phyloP scores from a whole-genome alignment of 2,329 filamentous ascomycete species.

The Alternaria ethzedia region DNA sequence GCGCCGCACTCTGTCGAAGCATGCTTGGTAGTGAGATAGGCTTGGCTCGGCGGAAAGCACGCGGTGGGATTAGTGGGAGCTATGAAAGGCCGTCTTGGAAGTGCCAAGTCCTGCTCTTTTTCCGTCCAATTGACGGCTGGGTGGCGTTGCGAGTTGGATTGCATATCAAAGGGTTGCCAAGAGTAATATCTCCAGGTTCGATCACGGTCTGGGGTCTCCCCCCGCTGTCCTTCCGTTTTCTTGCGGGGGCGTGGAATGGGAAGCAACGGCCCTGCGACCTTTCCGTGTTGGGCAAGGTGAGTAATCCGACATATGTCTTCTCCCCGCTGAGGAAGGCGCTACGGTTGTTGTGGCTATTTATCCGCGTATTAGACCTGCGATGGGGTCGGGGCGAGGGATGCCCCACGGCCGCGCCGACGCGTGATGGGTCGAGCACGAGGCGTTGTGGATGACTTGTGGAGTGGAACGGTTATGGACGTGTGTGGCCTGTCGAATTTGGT shows the following conservation, averaged over 20 bases:
- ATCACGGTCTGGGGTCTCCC: conserved; percentile 2
- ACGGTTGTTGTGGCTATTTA: conserved; percentile 27
- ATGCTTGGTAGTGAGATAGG: neutral
- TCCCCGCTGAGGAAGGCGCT: conserved; percentile 13
- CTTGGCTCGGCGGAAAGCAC: conserved; percentile 14
- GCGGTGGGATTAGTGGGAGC: conserved; percentile 22
- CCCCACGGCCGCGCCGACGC: conserved; percentile 14
- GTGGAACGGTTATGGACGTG: conserved; percentile 1
- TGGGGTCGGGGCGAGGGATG: conserved; percentile 10
- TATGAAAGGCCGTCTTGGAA: conserved; percentile 24
- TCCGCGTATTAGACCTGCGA: conserved; percentile 22
- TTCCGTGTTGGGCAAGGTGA: neutral
- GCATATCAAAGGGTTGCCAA: neutral
- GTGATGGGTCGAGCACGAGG: conserved; percentile 10
- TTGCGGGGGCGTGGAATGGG: neutral
- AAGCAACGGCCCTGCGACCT: neutral
- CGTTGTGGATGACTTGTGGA: conserved; percentile 3
- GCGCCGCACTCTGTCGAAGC: conserved; percentile 2
- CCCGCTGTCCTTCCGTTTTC: neutral
- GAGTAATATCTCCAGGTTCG: neutral
- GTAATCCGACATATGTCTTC: neutral
- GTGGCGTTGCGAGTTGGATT: conserved; percentile 5
- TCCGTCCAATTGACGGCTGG: conserved; percentile 22
- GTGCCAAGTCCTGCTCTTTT: conserved; percentile 23
- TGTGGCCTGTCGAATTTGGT: neutral